Conservation (phyloP, 2,329 filamentous ascomycete species). For the Microdochium paspali region DNA sequence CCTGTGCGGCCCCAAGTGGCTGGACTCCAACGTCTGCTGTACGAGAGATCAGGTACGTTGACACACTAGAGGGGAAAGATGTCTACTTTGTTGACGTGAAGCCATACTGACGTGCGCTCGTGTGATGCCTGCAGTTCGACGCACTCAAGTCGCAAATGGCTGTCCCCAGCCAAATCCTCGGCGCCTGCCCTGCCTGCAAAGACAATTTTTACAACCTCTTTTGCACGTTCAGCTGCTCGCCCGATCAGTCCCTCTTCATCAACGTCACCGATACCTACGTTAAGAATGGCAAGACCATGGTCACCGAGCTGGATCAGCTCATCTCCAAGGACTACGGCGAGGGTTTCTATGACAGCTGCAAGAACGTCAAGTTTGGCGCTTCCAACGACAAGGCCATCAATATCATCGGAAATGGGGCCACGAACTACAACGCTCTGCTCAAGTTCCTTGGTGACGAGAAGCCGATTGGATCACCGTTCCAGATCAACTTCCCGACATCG, state of each 20-base stretch:
- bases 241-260: conserved; percentile 89
- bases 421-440: conserved; percentile 77
- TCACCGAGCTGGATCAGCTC: conserved; percentile 84
- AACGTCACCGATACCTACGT: conserved; percentile 73
- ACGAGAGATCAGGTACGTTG: conserved; percentile 59
- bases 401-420: conserved; percentile 89
- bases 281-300: conserved; percentile 48
- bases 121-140: conserved; percentile 48
- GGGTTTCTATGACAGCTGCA: conserved; percentile 94
- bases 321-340: conserved; percentile 75
- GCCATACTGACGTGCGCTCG: conserved; percentile 1
- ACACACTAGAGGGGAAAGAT: neutral
- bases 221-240: conserved; percentile 96
- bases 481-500: conserved; percentile 79
- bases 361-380: conserved; percentile 95
- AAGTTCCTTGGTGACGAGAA: conserved; percentile 93
- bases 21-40: conserved; percentile 76
- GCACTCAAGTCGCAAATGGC: conserved; percentile 76
- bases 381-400: conserved; percentile 92
- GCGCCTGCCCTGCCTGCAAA: conserved; percentile 92
- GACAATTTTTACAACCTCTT: conserved; percentile 98
- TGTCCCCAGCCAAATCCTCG: conserved; percentile 80
- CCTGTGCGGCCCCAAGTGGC: conserved; percentile 85
- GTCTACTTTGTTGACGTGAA: neutral
- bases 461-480: conserved; percentile 84